Percentiles rank a stretch among this genome's conserved stretches.
Conservation (phyloP, 495 filamentous ascomycete genomes). For the Lasiosphaeria ovina region DNA sequence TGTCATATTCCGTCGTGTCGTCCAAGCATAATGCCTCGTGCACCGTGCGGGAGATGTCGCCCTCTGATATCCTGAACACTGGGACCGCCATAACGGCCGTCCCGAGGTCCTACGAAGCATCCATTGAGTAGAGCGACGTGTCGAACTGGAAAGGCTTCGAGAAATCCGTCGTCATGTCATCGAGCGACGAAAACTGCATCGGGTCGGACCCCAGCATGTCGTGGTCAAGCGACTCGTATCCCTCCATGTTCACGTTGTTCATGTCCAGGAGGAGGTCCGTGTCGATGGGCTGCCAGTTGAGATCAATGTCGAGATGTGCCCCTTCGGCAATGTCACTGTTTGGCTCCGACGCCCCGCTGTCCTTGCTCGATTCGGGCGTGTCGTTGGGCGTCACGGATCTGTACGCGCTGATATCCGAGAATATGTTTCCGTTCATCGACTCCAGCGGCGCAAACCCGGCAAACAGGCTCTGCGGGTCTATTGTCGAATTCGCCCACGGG, state of each 20-base stretch:
- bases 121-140: slow-evolving; percentile 34
- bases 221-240: slow-evolving; percentile 22
- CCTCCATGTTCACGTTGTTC: slow-evolving; percentile 32
- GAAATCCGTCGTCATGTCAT: slow-evolving; percentile 40
- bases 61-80: neutral
- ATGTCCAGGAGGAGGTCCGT: slow-evolving; percentile 34
- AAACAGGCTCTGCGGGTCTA: slow-evolving; percentile 48
- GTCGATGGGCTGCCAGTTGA: slow-evolving; percentile 42
- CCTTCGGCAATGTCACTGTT: slow-evolving; percentile 54
- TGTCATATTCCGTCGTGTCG: neutral
- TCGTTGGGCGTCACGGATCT: slow-evolving; percentile 52
- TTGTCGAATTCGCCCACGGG: slow-evolving; percentile 38
- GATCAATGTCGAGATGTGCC: slow-evolving; percentile 44
- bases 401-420: slow-evolving; percentile 48
- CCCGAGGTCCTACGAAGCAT: neutral
- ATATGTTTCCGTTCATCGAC: slow-evolving; percentile 34
- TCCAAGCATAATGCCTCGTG: neutral
- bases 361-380: slow-evolving; percentile 56
- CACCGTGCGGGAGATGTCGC: neutral
- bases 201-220: slow-evolving; percentile 18
- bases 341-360: slow-evolving; percentile 50
- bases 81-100: neutral
- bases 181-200: slow-evolving; percentile 33
- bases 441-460: slow-evolving; percentile 29
- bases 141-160: slow-evolving; percentile 45